Base-by-base conservation (phyloP, 2,329 filamentous ascomycete species). In the Erysiphe pulchra region DNA sequence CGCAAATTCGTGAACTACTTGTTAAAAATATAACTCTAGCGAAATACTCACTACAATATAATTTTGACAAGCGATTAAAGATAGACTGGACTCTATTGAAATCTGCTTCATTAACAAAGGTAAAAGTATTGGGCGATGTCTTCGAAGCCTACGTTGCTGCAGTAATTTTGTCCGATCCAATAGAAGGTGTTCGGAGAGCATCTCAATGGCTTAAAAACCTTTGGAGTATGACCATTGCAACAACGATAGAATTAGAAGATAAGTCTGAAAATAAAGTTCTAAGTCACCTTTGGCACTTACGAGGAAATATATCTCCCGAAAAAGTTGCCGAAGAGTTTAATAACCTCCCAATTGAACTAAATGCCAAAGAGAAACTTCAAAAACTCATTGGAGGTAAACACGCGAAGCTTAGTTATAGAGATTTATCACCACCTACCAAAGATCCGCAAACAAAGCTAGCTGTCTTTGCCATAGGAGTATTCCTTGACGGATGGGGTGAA, bases 101-200 rank as follows among this genome's bases (percentile, higher is more conserved):
- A 31, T 30, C 32, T 48, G 47, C 11, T 60, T 56, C 41, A 56
- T 76, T 69, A 57, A 70, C 68, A 38, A 67, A 71, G 48, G 69
- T 65, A 13, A 94, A 94, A 60, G 74, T 84, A 10, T 67, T 80
- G 47, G 86, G 78, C 9, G 87, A 95, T 57, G 69, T 94, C 16
- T 92, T 94, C 54, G 87, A 95, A 59, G 80, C 87, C 0, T 94
- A 92, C 53, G 73, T 92, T 14, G 86, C 80, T 9, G 86, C 80
- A 2, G 62, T 86, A 6, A 70, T 92, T 32, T 63, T 83, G 2
- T 75, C 77, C 1, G 71, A 84, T 53, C 67, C 73, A 0, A 60
- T 63, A 2, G 58, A 72, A 42, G 85, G 86, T 1, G 69, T 79
- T 42, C 50, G 60, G 8, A 67, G 65, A 1, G 76, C 71, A 1